Base-by-base conservation (phyloP, 2,329 filamentous ascomycete genomes). In the Paecilomyces fulvus region DNA sequence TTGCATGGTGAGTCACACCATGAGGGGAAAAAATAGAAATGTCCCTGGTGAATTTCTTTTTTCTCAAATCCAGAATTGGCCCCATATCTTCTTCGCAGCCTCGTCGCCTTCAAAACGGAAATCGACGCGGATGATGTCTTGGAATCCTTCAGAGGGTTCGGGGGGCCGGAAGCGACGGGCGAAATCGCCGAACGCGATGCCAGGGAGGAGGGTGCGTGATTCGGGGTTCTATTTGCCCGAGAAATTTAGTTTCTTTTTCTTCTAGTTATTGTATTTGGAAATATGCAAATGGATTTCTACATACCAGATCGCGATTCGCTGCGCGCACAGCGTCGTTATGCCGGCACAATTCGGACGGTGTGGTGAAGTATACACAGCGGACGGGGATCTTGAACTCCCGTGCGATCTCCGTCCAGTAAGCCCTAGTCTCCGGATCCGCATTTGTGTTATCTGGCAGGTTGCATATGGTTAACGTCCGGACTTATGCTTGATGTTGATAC, bases 311-410 rank as follows among this genome's bases (percentile, higher is more conserved):
- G 54, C 70, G 69, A 60, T 79, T 82, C 62, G 92, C 76, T 1
- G 90, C 84, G 58, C 94, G 83, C 52, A 95, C 89, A 1, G 83
- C 83, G 67, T 95, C 89, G 68, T 99, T 99, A 75, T 99, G 94
- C 69, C 91, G 85, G 70, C 83, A 84, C 8, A 96, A 70, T 49
- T 82, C 79, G 25, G 84, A 72, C 0, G 85, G 79, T 11, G 90
- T 87, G 53, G 86, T 88, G 75, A 99, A 94, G 72, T 88, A 87
- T 9, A 97, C 79, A 67, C 92, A 95, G 51, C 92, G 87, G 63
- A 96, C 88, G 1, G 89, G 87, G 1, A 95, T 79, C 3, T 82
- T 77, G 65, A 84, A 75, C 64, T 87, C 86, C 61, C 80, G 81
- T 17, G 91, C 91, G 30, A 97, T 74, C 25, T 83, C 77, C 30